Evolutionary conservation across 2,329 filamentous ascomycete species (phyloP).

Genomic region (Dactylellina parvicollis): DNA sequence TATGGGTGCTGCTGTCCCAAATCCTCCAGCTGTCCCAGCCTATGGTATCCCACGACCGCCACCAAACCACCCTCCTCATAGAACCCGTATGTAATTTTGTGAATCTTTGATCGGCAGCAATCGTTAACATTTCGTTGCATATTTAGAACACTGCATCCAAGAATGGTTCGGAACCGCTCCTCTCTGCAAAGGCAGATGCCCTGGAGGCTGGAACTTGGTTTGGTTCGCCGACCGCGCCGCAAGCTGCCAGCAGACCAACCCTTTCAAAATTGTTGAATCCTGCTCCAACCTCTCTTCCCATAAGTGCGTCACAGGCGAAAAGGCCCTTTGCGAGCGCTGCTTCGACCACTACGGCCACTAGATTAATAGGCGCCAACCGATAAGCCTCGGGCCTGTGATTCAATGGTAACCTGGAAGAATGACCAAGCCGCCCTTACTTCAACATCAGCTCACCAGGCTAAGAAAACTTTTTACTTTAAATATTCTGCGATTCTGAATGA

Average conservation of each 20-base stretch:
- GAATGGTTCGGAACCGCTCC: constrained; percentile 54
- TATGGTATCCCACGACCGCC: constrained; percentile 9
- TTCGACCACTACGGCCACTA: constrained; percentile 38
- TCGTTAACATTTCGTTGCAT: constrained; percentile 5
- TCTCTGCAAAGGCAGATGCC: constrained; percentile 50
- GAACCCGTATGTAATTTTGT: constrained; percentile 27
- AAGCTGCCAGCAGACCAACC: constrained; percentile 46
- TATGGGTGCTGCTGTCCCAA: constrained; percentile 43
- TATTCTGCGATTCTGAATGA: not conserved
- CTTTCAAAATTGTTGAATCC: constrained; percentile 51
- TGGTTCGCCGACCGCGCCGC: constrained; percentile 43
- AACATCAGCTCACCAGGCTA: not conserved
- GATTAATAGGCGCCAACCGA: not conserved
- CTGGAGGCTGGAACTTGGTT: constrained; percentile 45
- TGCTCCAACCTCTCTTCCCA: constrained; percentile 51
- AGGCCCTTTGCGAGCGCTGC: constrained; percentile 51
- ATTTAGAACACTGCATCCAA: constrained; percentile 49
- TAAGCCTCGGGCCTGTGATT: too few relatives aligned
- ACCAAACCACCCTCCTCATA: constrained; percentile 6
- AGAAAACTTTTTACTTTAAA: constrained; percentile 27
- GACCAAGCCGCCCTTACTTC: not conserved
- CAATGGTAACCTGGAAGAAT: too few relatives aligned
- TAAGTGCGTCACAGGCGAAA: constrained; percentile 41
- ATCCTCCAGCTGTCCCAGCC: constrained; percentile 24
- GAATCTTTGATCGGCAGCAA: not conserved